Conservation (phyloP, 2,329 filamentous ascomycete genomes). For the Westerdykella aurantiaca region DNA sequence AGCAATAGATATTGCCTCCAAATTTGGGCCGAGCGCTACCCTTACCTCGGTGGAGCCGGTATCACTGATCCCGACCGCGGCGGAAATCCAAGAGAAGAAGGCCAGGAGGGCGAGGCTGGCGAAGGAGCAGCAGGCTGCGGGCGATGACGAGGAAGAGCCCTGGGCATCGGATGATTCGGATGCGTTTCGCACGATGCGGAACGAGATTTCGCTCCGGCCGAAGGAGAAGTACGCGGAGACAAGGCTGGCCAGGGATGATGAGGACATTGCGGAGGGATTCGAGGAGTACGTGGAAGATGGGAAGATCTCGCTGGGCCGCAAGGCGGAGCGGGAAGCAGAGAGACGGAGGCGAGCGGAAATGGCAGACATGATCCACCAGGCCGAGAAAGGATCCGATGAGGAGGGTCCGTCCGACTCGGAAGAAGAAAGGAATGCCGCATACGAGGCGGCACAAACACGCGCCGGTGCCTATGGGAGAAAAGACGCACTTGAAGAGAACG, state of each 20-base stretch:
- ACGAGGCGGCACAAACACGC: constrained; percentile 79
- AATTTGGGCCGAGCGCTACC: constrained; percentile 51
- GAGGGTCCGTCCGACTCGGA: constrained; percentile 63
- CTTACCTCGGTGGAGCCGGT: constrained; percentile 17
- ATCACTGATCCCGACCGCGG: constrained; percentile 65
- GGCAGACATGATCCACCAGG: constrained; percentile 73
- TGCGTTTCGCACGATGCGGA: constrained; percentile 34
- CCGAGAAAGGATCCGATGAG: constrained; percentile 66
- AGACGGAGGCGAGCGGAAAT: constrained; percentile 68
- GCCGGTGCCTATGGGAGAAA: constrained; percentile 71
- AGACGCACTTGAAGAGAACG: constrained; percentile 39
- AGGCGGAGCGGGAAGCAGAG: constrained; percentile 67
- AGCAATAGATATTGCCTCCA: constrained; percentile 44
- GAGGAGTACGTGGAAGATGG: constrained; percentile 88
- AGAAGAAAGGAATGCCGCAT: constrained; percentile 64
- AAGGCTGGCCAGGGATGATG: constrained; percentile 75
- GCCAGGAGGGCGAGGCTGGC: constrained; percentile 78
- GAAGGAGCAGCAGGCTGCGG: constrained; percentile 58
- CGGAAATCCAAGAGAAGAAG: constrained; percentile 87
- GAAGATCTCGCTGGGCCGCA: constrained; percentile 68
- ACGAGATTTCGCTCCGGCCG: constrained; percentile 46
- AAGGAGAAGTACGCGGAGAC: constrained; percentile 59
- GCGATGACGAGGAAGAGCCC: constrained; percentile 42
- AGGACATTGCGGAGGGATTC: constrained; percentile 89
- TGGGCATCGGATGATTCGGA: constrained; percentile 38